Percentiles rank a stretch among this genome's conserved stretches.
Conservation (phyloP, 2,329 filamentous ascomycete genomes). For the Cercospora zeina region DNA sequence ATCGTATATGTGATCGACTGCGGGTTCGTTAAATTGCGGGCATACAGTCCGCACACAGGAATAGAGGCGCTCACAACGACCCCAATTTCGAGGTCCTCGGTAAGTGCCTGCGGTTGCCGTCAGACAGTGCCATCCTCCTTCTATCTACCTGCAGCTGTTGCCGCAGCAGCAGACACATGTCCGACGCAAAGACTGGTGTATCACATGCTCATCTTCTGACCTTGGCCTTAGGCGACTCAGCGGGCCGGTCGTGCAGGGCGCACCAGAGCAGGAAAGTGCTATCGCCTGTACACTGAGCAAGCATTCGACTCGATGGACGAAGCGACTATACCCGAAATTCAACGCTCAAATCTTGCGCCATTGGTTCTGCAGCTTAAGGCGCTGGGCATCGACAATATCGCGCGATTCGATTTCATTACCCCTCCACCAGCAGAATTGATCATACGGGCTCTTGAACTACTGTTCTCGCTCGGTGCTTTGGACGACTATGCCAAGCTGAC, state of each 20-base stretch:
- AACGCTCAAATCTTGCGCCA: slow-evolving; percentile 85
- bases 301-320: slow-evolving; percentile 66
- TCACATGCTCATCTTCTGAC: neutral
- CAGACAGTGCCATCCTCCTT: neutral
- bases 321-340: slow-evolving; percentile 82
- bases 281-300: slow-evolving; percentile 82
- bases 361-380: slow-evolving; percentile 90
- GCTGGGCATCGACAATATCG: slow-evolving; percentile 89
- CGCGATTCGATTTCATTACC: slow-evolving; percentile 85
- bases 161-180: too few species aligned
- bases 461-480: slow-evolving; percentile 82
- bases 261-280: slow-evolving; percentile 90
- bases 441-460: slow-evolving; percentile 79
- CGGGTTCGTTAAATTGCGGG: slow-evolving; percentile 86
- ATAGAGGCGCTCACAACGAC: slow-evolving; percentile 85
- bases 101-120: slow-evolving; percentile 40
- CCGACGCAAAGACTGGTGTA: neutral
- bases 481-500: slow-evolving; percentile 91
- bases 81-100: slow-evolving; percentile 84
- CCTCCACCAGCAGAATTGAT: slow-evolving; percentile 82
- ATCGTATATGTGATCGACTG: slow-evolving; percentile 89
- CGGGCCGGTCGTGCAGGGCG: slow-evolving; percentile 86
- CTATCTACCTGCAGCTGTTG: neutral
- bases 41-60: slow-evolving; percentile 78
- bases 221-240: slow-evolving; percentile 56